phyloP scores from a whole-genome alignment of 768 basidiomycete genomes.

The Rhodocollybia butyracea region DNA sequence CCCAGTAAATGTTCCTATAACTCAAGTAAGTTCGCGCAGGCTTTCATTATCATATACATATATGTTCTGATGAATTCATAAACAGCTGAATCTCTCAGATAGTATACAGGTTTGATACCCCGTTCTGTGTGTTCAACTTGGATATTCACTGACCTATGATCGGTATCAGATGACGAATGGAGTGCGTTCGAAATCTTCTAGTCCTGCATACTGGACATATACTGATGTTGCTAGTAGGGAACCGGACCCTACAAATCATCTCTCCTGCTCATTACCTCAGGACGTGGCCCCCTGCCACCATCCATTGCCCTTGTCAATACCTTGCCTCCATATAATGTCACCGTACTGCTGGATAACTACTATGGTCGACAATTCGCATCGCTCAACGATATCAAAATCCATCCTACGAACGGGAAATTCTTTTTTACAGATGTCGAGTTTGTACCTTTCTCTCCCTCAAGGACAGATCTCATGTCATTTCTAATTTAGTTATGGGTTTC shows the following conservation, averaged over 20 bases:
- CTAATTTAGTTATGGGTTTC: slow-evolving; percentile 52
- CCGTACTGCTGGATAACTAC: slow-evolving; percentile 73
- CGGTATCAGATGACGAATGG: slow-evolving; percentile 55
- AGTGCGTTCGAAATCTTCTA: too few species aligned
- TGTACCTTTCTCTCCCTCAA: slow-evolving; percentile 18
- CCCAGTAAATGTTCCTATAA: slow-evolving; percentile 48
- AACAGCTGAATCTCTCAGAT: slow-evolving; percentile 54
- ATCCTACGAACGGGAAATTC: slow-evolving; percentile 59
- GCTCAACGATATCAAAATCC: slow-evolving; percentile 73
- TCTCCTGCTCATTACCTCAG: slow-evolving; percentile 62
- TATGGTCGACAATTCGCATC: slow-evolving; percentile 82
- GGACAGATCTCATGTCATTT: neutral
- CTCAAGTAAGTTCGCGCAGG: slow-evolving; percentile 26
- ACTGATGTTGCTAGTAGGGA: too few species aligned
- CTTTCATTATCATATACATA: neutral
- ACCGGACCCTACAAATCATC: slow-evolving; percentile 59
- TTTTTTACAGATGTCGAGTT: slow-evolving; percentile 77
- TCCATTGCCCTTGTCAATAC: slow-evolving; percentile 67
- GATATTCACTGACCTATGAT: neutral
- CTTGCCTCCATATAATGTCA: slow-evolving; percentile 57
- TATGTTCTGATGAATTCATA: slow-evolving; percentile 8
- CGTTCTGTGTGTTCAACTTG: slow-evolving; percentile 1
- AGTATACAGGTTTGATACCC: slow-evolving; percentile 36
- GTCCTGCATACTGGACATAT: too few species aligned
- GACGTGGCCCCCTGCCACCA: slow-evolving; percentile 60